Evolutionary conservation across 176 grass and related monocot species (phyloP).

Genomic region (Urochloa ruziziensis): DNA sequence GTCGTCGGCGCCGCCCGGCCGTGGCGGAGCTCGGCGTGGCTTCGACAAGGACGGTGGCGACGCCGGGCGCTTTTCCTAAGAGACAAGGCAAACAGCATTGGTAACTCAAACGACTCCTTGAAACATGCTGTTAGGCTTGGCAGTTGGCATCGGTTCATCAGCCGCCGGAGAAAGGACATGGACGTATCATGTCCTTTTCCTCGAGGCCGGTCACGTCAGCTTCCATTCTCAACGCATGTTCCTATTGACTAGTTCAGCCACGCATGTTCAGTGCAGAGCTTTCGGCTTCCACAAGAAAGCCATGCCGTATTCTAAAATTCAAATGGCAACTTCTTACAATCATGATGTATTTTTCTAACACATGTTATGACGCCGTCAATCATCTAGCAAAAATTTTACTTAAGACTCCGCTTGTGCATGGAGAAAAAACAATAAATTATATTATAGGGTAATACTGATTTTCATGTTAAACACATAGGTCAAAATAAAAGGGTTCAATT

Average conservation of each 20-base stretch:
- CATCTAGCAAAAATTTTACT: too few species aligned
- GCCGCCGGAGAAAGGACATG: neutral
- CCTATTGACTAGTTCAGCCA: neutral
- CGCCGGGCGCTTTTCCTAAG: constrained; percentile 47
- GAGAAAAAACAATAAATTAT: too few species aligned
- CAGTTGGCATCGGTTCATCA: neutral
- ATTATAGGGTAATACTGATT: too few species aligned
- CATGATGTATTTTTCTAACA: too few species aligned
- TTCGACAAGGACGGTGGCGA: constrained; percentile 19
- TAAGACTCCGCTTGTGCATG: too few species aligned
- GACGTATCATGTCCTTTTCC: neutral
- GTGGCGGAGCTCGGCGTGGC: neutral
- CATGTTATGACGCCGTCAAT: too few species aligned
- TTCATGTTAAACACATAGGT: too few species aligned
- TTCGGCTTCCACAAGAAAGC: neutral
- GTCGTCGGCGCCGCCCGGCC: neutral
- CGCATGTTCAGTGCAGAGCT: neutral
- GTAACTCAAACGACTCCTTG: constrained; percentile 22
- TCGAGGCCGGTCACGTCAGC: neutral
- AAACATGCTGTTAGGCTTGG: neutral
- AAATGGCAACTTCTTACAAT: neutral
- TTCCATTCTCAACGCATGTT: neutral
- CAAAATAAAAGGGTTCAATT: too few species aligned
- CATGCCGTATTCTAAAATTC: neutral
- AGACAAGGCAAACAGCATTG: constrained; percentile 42